Evolutionary conservation across 805 yeast genomes (phyloP), one percentile per base, ranked within the genome.

Genomic region (Ogataea paraovalis): DNA sequence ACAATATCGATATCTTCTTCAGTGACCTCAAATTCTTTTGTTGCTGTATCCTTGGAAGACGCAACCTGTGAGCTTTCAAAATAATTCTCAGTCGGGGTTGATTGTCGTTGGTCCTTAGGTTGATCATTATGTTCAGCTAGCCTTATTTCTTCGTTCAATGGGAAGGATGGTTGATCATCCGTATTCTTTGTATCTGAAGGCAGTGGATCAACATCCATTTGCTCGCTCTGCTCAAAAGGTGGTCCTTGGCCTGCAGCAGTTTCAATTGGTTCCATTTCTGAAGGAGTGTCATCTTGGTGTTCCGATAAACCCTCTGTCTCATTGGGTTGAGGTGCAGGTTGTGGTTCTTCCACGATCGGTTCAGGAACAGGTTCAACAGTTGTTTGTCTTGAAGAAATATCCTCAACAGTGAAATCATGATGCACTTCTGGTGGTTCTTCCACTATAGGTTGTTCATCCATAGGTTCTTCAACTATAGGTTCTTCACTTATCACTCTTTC

Each of bases 1-100:
- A 72, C 54, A 6, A 67, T 45, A 6, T 41, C 51, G 16, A 48
- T 42, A 13, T 54, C 53, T n/a, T 41, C 50, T 3, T 42, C 46
- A 40, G 13, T 12, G 18, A 21, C 6, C 6, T 18, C 33, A 5
- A 14, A 21, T 14, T 20, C 39, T 19, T 39, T 28, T 14, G n/a
- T 18, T 12, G 25, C 3, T n/a, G 30, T 2, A 2, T 38, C 38
- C 2, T 34, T n/a, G 19, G 16, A 38, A 12, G 6, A 28, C 14
- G 39, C 42, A 30, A 43, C 30, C 8, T 34, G 28, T 19, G 41
- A 43, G 20, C 40, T 43, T 27, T 43, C 45, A 36, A 8, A 38
- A 5, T 44, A 37, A 3, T 18, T 2, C 2, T 36, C 30, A 20
- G 14, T 16, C 4, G 38, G 38, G n/a, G 7, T n/a, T 5, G 16